phyloP scores from a whole-genome alignment of 192 early-diverging fungal genomes.

The Coemansia sp. region DNA sequence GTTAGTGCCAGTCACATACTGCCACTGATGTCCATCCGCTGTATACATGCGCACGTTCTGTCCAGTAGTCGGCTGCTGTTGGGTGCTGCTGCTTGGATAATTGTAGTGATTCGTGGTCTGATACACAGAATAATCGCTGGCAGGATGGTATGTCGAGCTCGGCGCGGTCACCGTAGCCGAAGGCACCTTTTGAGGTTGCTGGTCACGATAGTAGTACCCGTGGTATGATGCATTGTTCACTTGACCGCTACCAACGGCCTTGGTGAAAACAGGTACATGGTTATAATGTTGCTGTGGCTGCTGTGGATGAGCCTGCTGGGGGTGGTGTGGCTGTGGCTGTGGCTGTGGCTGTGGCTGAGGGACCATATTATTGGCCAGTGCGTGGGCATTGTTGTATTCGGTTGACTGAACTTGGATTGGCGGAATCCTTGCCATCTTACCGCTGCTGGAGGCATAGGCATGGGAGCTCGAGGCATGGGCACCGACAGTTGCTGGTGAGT shows the following conservation, averaged over 20 bases:
- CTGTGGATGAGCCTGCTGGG: conserved; percentile 9
- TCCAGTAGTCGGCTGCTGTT: conserved; percentile 1
- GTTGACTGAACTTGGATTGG: not conserved
- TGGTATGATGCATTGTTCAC: not conserved
- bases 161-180: not conserved
- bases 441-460: not conserved
- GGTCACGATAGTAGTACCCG: conserved; percentile 36
- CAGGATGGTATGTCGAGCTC: not conserved
- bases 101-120: not conserved
- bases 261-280: conserved; percentile 2
- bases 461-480: conserved; percentile 1
- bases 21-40: conserved; percentile 7
- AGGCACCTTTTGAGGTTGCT: conserved; percentile 17
- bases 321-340: conserved; percentile 8
- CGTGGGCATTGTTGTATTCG: not conserved
- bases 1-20: conserved; percentile 1
- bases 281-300: conserved; percentile 11
- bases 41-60: conserved; percentile 9
- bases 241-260: not conserved
- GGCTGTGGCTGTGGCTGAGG: conserved; percentile 7
- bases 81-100: not conserved
- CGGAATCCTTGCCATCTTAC: conserved; percentile 3
- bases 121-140: not conserved
- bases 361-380: conserved; percentile 4
- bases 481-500: conserved; percentile 14